A percentile compares a stretch with the other conserved stretches of the same genome.
Conservation (phyloP, 2,329 filamentous ascomycete species). For the Fusarium solani-melongenae region DNA sequence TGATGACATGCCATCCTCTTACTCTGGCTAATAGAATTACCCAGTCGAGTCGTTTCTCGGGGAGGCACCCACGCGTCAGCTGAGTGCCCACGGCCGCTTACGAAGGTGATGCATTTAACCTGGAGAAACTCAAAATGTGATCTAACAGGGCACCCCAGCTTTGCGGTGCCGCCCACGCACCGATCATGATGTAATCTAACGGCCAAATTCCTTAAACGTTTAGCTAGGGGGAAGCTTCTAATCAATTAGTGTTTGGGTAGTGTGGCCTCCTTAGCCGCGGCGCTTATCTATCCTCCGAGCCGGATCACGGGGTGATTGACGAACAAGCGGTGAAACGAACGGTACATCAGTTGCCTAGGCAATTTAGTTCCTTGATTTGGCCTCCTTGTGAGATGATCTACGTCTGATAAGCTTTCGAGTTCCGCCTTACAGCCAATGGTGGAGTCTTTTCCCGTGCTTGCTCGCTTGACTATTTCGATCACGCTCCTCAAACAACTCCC, state of each 20-base stretch:
- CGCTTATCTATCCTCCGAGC: not conserved
- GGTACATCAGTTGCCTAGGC: not conserved
- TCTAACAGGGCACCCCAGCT: not conserved
- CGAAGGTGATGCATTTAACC: not conserved
- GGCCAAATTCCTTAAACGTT: not conserved
- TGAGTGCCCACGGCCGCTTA: not conserved
- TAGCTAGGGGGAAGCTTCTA: not conserved
- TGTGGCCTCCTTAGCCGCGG: not conserved
- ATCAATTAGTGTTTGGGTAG: not conserved
- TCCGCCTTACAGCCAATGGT: not conserved
- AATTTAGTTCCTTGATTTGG: too few species aligned
- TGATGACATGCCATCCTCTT: not conserved
- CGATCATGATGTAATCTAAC: not conserved
- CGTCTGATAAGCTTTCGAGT: too few species aligned
- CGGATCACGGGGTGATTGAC: not conserved
- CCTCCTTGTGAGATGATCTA: too few species aligned
- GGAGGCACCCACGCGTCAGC: not conserved
- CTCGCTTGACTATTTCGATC: not conserved
- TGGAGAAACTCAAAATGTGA: not conserved
- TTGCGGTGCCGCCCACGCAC: not conserved
- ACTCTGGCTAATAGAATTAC: not conserved
- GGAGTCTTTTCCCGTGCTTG: not conserved
- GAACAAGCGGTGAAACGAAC: not conserved
- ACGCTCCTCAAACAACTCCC: not conserved
- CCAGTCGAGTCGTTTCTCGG: not conserved